These are phyloP conservation scores for Kitagawia praeruptora DNA, from an alignment of 129 eudicot species.

Conservation along the genomic window DNA sequence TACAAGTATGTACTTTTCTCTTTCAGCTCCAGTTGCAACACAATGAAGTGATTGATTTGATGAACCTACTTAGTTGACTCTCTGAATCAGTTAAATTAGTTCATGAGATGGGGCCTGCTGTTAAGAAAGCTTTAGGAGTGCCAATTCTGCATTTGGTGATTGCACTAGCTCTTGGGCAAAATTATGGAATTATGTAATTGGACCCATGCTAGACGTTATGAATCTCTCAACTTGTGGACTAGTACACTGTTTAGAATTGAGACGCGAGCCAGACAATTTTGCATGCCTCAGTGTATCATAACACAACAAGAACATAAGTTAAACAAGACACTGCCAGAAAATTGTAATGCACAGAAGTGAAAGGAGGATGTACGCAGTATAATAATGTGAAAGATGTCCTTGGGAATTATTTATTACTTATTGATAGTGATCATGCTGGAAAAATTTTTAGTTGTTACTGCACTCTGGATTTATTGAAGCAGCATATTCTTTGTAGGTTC, in stretches of 20 bases:
- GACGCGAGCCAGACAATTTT: not conserved
- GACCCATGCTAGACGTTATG: not conserved
- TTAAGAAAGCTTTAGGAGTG: constrained; percentile 14
- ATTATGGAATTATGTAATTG: constrained; percentile 12
- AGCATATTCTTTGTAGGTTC: not conserved
- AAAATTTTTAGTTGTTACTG: too few species aligned
- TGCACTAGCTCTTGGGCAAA: constrained; percentile 10
- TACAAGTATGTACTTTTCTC: not conserved
- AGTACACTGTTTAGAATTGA: not conserved
- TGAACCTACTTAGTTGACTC: too few species aligned
- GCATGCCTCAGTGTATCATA: not conserved
- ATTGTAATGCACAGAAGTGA: too few species aligned
- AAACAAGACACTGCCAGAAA: too few species aligned
- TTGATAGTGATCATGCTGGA: not conserved
- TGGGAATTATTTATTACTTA: too few species aligned
- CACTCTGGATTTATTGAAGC: not conserved
- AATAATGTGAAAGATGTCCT: not conserved
- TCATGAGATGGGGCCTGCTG: constrained; percentile 32
- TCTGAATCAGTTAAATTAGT: constrained; percentile 50
- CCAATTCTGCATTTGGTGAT: constrained; percentile 15
- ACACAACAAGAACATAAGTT: too few species aligned
- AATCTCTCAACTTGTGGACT: not conserved
- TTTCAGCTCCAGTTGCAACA: constrained; percentile 46
- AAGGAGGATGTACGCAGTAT: too few species aligned
- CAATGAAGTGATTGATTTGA: too few species aligned